These are phyloP conservation scores for Vanderwaltozyma verrucispora DNA, from an alignment of 805 yeast genomes.

Conservation along the genomic window DNA sequence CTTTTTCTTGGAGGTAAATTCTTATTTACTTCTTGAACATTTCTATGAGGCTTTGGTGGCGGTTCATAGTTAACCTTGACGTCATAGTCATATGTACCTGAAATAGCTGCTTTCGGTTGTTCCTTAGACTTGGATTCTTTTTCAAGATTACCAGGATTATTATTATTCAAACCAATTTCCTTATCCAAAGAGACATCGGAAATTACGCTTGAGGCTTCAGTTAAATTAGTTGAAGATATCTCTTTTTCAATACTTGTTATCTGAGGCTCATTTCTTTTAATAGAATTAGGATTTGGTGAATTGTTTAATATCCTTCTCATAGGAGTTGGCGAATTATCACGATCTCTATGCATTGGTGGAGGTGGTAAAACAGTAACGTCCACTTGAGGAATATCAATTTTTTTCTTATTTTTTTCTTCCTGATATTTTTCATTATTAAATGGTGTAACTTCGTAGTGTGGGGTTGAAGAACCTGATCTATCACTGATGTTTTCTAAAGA, in stretches of 20 bases:
- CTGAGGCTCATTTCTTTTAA: no score
- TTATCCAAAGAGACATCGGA: no score
- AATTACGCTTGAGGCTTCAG: no score
- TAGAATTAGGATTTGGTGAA: no score
- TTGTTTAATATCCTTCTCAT: no score
- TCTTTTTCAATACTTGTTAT: no score
- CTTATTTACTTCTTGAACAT: neutral
- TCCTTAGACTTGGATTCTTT: no score
- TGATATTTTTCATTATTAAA: slow-evolving; percentile 9
- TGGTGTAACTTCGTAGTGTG: slow-evolving; percentile 13
- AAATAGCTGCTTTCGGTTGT: slow-evolving; percentile 24
- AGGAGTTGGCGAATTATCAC: slow-evolving; percentile 2
- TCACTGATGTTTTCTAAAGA: neutral
- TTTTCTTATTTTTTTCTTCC: slow-evolving; percentile 6
- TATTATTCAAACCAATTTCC: no score
- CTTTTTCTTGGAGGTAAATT: neutral
- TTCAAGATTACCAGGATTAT: neutral
- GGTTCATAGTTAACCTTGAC: slow-evolving; percentile 32
- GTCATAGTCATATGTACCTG: slow-evolving; percentile 27
- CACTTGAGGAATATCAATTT: slow-evolving; percentile 5
- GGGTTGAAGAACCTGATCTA: neutral
- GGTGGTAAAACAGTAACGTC: slow-evolving; percentile 18
- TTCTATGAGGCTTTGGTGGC: slow-evolving; percentile 32
- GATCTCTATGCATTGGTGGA: slow-evolving; percentile 25
- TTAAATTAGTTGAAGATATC: no score